A percentile compares a stretch with the other conserved stretches of the same genome.
These are phyloP conservation scores for Lipomyces chichibuensis DNA, from an alignment of 805 yeast genomes.

Conservation along the genomic window DNA sequence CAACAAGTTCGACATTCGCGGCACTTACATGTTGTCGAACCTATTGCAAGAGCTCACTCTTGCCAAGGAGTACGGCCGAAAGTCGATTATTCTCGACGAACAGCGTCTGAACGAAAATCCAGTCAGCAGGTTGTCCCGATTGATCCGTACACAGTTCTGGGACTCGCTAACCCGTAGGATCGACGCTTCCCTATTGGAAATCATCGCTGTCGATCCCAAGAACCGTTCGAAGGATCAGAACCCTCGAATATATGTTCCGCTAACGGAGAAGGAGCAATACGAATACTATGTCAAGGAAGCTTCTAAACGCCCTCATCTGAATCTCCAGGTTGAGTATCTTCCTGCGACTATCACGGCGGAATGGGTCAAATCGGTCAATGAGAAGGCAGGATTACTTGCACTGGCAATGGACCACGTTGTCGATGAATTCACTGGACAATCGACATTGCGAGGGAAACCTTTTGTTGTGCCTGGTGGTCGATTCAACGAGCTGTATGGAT, in stretches of 20 bases:
- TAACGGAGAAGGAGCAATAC: constrained; percentile 67
- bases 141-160: constrained; percentile 82
- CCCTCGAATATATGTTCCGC: constrained; percentile 80
- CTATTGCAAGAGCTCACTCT: constrained; percentile 84
- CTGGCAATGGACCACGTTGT: constrained; percentile 63
- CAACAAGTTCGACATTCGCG: constrained; percentile 71
- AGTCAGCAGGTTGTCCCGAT: constrained; percentile 70
- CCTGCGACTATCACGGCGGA: constrained; percentile 78
- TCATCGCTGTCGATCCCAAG: constrained; percentile 79
- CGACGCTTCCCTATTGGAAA: constrained; percentile 61
- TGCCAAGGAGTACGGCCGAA: constrained; percentile 78
- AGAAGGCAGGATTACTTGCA: constrained; percentile 83
- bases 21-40: constrained; percentile 87
- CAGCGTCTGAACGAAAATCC: constrained; percentile 85
- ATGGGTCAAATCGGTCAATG: constrained; percentile 73
- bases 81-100: constrained; percentile 78
- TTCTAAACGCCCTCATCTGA: constrained; percentile 55
- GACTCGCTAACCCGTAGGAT: constrained; percentile 70
- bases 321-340: constrained; percentile 73
- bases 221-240: constrained; percentile 63
- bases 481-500: constrained; percentile 93
- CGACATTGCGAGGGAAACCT: constrained; percentile 66
- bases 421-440: constrained; percentile 57
- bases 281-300: constrained; percentile 65
- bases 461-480: constrained; percentile 98